Base-by-base conservation (phyloP, 352 stramenopile species). In the Pythium monospermum region DNA sequence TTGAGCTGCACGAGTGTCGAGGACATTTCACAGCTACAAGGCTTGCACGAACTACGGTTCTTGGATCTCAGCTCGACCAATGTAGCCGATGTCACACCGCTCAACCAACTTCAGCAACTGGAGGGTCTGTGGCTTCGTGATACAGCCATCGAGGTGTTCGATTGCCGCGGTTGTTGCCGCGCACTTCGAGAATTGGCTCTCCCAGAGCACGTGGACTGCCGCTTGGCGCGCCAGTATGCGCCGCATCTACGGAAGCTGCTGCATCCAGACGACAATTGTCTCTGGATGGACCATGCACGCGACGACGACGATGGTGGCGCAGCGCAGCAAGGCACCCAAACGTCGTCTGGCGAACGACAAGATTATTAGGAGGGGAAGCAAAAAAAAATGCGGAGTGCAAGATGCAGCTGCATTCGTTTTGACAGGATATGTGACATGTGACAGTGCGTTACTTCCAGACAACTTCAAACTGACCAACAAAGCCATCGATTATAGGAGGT, bases 171-270 rank as follows among this genome's bases (percentile, higher is more conserved):
- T 13, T 40, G 25, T n/a, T 51, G 28, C 31, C 4, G 15, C 5
- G 15, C 16, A 13, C 44, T 51, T 7, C 27, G 31, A 11, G 44
- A 51, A n/a, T n/a, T 51, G 7, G 26, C 28, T 15, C 22, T 51
- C 15, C 44, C 44, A 15, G 44, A 38, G 44, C 28, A 51, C 4
- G 44, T 51, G 16, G 44, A 51, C 22, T 51, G 44, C 30, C 16
- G 15, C 11, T 13, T 6, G 10, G 27, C 40, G 4, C 44, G 44
- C 28, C 7, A n/a, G 25, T 10, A 36, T 11, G 44, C 44, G 31
- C 44, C 28, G 16, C 30, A 26, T 7, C 44, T 51, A 4, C 16
- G 22, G 5, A 5, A 30, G 6, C 44, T 51, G 28, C 31, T 51
- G 25, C 44, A 51, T 40, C 44, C 44, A 7, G n/a, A 40, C 15